These are phyloP conservation scores for Scytalidium sp. DNA, from an alignment of 2,329 filamentous ascomycete genomes.

Conservation along the genomic window DNA sequence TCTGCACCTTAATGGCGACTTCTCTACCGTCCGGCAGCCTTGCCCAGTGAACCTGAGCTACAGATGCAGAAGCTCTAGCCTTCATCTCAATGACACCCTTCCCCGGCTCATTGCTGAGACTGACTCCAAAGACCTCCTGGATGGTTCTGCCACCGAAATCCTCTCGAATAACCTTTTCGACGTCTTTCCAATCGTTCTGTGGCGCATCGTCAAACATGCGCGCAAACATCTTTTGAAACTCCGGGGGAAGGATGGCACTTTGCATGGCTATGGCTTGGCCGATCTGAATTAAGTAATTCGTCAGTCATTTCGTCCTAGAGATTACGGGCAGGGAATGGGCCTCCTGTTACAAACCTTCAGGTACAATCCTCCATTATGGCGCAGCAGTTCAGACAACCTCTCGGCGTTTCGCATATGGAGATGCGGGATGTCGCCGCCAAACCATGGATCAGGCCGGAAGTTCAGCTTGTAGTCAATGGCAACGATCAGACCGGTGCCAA, in stretches of 20 bases:
- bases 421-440: constrained; percentile 70
- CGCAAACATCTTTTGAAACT: constrained; percentile 94
- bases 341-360: constrained; percentile 54
- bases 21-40: constrained; percentile 80
- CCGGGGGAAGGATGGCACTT: constrained; percentile 85
- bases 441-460: constrained; percentile 76
- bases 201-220: constrained; percentile 98
- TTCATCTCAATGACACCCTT: constrained; percentile 68
- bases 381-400: constrained; percentile 75
- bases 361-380: constrained; percentile 87
- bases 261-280: constrained; percentile 99
- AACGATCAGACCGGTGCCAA: constrained; percentile 73
- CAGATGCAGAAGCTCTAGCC: constrained; percentile 72
- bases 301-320: background rate
- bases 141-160: constrained; percentile 83
- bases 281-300: constrained; percentile 46
- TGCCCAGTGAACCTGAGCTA: constrained; percentile 97
- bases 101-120: constrained; percentile 64
- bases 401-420: constrained; percentile 83
- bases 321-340: background rate
- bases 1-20: constrained; percentile 95
- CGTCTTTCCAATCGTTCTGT: constrained; percentile 83
- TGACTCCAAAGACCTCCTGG: constrained; percentile 91
- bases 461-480: constrained; percentile 96
- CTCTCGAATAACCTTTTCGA: constrained; percentile 79